These are phyloP conservation scores for Magnusiomyces sp. DNA, from an alignment of 1,139 yeast species.

Conservation along the genomic window DNA sequence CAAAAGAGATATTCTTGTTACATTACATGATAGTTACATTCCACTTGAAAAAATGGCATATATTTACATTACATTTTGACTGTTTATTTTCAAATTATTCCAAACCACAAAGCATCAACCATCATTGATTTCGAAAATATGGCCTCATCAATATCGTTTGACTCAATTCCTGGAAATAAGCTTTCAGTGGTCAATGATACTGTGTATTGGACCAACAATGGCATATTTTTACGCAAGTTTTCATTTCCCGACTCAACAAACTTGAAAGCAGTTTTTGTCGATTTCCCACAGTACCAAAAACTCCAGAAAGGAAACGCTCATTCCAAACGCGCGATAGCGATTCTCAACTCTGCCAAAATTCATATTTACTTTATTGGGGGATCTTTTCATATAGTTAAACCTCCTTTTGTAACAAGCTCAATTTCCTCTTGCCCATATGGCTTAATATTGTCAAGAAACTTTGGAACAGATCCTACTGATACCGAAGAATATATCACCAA, in stretches of 20 bases:
- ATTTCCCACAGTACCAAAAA: constrained; percentile 26
- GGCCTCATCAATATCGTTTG: neutral
- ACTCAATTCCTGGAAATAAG: constrained; percentile 19
- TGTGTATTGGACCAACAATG: constrained; percentile 44
- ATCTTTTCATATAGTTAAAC: constrained; percentile 45
- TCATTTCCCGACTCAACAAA: constrained; percentile 41
- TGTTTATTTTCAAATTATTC: too few species aligned
- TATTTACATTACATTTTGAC: too few species aligned
- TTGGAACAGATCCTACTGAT: constrained; percentile 9
- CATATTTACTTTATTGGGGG: constrained; percentile 53
- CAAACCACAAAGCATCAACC: too few species aligned
- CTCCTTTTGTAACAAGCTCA: constrained; percentile 52
- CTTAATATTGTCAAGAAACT: constrained; percentile 47
- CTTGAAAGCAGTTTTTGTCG: constrained; percentile 40
- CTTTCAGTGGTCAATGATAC: constrained; percentile 27
- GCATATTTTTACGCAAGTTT: constrained; percentile 42
- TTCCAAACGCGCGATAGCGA: constrained; percentile 20
- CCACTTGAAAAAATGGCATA: too few species aligned
- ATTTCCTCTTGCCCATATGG: constrained; percentile 61
- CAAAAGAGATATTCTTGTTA: too few species aligned
- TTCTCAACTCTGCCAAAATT: constrained; percentile 14
- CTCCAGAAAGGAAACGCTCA: constrained; percentile 3
- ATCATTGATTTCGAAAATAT: too few species aligned
- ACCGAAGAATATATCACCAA: constrained; percentile 26
- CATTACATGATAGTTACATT: too few species aligned